Evolutionary conservation across 176 grass and related monocot genomes (phyloP).

Genomic region (Zea luxurians): DNA sequence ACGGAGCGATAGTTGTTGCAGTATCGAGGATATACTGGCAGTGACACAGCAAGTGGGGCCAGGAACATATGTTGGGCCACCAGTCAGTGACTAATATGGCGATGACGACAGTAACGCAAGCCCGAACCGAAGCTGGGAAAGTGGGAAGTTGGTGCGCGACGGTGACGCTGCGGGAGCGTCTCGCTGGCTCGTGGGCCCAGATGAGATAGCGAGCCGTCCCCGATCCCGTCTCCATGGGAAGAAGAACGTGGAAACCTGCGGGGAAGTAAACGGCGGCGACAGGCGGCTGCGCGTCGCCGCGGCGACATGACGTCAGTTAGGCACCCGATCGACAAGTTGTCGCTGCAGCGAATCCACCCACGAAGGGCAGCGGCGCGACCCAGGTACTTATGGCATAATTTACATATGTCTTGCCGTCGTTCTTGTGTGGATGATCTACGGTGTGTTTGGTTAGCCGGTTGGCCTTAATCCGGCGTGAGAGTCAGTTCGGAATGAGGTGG

Average conservation of each 20-base stretch:
- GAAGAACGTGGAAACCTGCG: not conserved
- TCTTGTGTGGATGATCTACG: not conserved
- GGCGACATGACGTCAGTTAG: not conserved
- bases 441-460: too few species aligned
- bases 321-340: not conserved
- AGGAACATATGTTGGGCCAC: not conserved
- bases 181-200: not conserved
- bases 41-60: conserved; percentile 12
- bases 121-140: not conserved
- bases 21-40: not conserved
- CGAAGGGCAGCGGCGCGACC: not conserved
- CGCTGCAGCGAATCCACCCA: not conserved
- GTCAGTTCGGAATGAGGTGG: too few species aligned
- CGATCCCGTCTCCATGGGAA: not conserved
- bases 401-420: not conserved
- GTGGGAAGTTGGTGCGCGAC: not conserved
- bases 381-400: not conserved
- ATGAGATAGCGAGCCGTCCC: not conserved
- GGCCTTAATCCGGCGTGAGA: too few species aligned
- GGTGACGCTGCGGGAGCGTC: conserved; percentile 2
- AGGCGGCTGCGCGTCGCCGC: conserved; percentile 5
- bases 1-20: not conserved
- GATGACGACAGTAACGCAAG: not conserved
- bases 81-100: not conserved
- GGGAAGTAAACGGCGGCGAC: not conserved